Base-by-base conservation (phyloP, 257 asterid genomes). In the Penstemon barbatus region DNA sequence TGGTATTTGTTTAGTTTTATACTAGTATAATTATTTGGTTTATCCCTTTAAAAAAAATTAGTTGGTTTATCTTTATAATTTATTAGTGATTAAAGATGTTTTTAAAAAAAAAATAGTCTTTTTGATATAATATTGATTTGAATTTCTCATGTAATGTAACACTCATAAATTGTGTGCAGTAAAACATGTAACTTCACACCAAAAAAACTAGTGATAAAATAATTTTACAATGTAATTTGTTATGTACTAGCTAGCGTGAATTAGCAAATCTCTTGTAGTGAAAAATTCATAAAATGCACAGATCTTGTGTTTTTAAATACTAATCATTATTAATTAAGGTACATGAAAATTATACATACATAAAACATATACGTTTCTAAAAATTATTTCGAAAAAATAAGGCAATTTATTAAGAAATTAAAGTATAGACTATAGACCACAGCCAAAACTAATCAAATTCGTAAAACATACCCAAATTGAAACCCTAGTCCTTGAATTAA, bases 401-500 rank as follows among this genome's bases (percentile, higher is more conserved):
- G 33, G 33, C 2, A 0, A 25, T 25, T 25, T 25, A 25, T 25
- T 25, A 25, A 1, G 33, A 25, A 25, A 1, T 25, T 25, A 25
- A 25, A 25, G 33, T 25, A 25, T 25, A 25, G 18, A 15, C 18
- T 25, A 25, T 1, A 25, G 33, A 2, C 33, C 33, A 67, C 33
- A 67, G 63, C 56, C 72, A 68, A 40, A 68, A 45, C 44, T 39
- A 42, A 25, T 51, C 56, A 7, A 45, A 2, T 56, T 13, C 8
- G 33, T 25, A 15, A 46, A 45, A 36, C 0, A 44, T 4, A 39
- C 33, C 40, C 15, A 8, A 8, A 10, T 15, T 41, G 57, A 71
- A 71, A 63, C 70, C 75, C 70, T 71, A 71, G 18, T 15, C 37
- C 38, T 25, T 33, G 33, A 25, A 25, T 25, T 25, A 25, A 25